Percentiles rank a stretch among this genome's conserved stretches.
These are phyloP conservation scores for Vanrija humicola DNA, from an alignment of 1,284 basidiomycete genomes.

Conservation along the genomic window DNA sequence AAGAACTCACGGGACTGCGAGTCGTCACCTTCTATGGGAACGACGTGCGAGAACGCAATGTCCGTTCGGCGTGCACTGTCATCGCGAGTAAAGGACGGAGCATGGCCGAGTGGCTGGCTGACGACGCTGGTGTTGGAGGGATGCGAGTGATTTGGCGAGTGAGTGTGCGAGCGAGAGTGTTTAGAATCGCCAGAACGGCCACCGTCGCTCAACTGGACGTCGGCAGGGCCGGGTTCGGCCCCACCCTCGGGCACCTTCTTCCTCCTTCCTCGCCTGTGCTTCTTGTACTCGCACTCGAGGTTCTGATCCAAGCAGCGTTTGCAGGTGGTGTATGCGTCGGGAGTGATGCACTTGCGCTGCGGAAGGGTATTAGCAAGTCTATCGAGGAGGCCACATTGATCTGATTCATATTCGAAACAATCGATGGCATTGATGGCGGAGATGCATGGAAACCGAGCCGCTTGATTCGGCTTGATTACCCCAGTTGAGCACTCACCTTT, in stretches of 20 bases:
- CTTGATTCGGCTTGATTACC: too few species aligned
- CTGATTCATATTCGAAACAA: background rate
- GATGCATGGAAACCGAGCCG: background rate
- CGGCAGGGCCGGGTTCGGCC: too few species aligned
- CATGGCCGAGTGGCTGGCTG: too few species aligned
- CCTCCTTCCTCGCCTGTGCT: conserved; percentile 22
- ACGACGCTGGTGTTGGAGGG: too few species aligned
- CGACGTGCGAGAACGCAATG: conserved; percentile 28
- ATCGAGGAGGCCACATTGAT: background rate
- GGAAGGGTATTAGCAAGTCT: background rate
- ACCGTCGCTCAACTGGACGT: background rate
- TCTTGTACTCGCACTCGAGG: conserved; percentile 28
- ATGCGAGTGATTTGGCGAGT: background rate
- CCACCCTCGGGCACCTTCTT: conserved; percentile 15
- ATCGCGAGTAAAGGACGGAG: too few species aligned
- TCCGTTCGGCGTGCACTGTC: background rate
- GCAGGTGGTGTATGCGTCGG: conserved; percentile 20
- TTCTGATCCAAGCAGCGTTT: conserved; percentile 23
- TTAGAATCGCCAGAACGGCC: background rate
- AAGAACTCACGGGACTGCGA: conserved; percentile 19
- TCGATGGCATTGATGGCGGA: background rate
- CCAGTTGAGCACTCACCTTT: conserved; percentile 16
- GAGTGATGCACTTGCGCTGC: conserved; percentile 30
- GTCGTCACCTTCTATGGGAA: conserved; percentile 24
- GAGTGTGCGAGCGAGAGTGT: background rate